Conservation (phyloP, 2,329 filamentous ascomycete genomes). For the Microdochium paspali region DNA sequence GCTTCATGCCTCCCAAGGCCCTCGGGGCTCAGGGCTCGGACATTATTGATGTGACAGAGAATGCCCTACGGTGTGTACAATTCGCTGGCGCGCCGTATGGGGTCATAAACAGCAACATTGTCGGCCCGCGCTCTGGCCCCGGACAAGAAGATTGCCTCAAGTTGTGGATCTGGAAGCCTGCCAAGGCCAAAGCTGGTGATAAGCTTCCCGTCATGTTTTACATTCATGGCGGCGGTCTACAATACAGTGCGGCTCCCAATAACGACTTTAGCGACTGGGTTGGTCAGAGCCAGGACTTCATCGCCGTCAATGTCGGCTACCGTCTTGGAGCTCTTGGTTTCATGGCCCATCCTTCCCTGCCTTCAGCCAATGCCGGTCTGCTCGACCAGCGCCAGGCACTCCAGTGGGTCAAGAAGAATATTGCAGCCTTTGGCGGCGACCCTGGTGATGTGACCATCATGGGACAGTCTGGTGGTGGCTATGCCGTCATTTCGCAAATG, state of each 20-base stretch:
- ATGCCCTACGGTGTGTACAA: background rate
- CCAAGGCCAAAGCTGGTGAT: constrained; percentile 25
- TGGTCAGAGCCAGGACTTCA: constrained; percentile 33
- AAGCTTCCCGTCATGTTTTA: constrained; percentile 47
- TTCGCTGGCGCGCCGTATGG: background rate
- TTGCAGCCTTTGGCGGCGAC: constrained; percentile 57
- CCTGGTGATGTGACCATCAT: constrained; percentile 53
- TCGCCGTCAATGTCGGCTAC: constrained; percentile 48
- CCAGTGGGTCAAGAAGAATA: constrained; percentile 56
- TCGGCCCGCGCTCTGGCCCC: constrained; percentile 29
- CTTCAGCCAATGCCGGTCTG: constrained; percentile 47
- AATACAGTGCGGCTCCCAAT: constrained; percentile 22
- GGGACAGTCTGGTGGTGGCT: constrained; percentile 44
- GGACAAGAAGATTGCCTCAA: constrained; percentile 42
- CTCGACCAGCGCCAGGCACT: constrained; percentile 51
- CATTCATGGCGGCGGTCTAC: constrained; percentile 46
- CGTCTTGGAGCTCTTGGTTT: constrained; percentile 54
- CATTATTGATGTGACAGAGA: background rate
- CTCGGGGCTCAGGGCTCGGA: constrained; percentile 28
- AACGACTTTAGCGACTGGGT: constrained; percentile 28
- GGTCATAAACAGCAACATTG: constrained; percentile 8
- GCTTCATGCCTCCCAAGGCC: constrained; percentile 60
- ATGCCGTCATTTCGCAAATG: constrained; percentile 38
- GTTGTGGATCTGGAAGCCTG: constrained; percentile 36
- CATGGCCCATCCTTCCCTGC: constrained; percentile 44